Percentiles rank a stretch among this genome's conserved stretches.
phyloP scores from a whole-genome alignment of 371 early-diverging fungal species.

The Mortierella sp. region DNA sequence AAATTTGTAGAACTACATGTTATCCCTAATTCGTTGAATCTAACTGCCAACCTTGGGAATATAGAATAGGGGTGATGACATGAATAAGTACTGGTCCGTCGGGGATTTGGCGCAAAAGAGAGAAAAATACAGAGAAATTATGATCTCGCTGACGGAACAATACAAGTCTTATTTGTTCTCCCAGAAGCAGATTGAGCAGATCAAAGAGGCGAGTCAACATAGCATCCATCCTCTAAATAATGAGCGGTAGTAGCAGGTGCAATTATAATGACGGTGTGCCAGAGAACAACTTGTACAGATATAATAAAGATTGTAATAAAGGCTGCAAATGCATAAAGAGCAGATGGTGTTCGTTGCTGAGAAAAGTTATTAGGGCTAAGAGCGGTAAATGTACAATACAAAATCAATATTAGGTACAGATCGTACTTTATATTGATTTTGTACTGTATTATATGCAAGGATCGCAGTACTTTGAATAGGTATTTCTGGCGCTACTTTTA shows the following conservation, averaged over 20 bases:
- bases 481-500: no score
- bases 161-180: conserved; percentile 21
- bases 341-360: no score
- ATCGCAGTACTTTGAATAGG: no score
- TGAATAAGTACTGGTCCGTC: conserved; percentile 22
- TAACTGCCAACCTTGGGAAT: conserved; percentile 1
- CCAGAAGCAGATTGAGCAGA: conserved; percentile 14
- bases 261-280: no score
- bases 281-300: not conserved
- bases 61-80: conserved; percentile 22
- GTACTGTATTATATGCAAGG: no score
- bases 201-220: not conserved
- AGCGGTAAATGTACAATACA: no score
- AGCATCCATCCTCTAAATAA: not conserved
- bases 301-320: not conserved
- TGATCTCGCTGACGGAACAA: conserved; percentile 27
- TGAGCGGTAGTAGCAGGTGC: not conserved
- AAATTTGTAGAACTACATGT: not conserved
- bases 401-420: no score
- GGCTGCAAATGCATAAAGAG: no score
- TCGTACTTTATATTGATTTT: no score
- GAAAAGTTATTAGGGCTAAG: no score
- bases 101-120: conserved; percentile 26
- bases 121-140: conserved; percentile 30
- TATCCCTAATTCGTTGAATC: not conserved